Base-by-base conservation (phyloP, 1,284 basidiomycete genomes). In the Cutaneotrichosporon daszewskae region DNA sequence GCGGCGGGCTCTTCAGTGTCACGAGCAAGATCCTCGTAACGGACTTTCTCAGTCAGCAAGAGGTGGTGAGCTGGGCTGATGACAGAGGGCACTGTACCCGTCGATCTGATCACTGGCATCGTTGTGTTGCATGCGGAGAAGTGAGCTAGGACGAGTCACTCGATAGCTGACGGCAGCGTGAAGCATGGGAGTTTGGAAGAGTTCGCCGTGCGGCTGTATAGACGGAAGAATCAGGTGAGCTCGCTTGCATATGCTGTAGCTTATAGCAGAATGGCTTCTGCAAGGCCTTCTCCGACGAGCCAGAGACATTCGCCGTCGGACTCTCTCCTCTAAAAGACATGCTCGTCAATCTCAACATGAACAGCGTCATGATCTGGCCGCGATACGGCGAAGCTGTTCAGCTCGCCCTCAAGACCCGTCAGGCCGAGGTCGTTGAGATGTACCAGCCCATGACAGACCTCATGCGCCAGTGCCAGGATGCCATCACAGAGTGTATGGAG, bases 201-300 rank as follows among this genome's bases (percentile, higher is more conserved):
- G 0, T 95, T 96, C 69, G 87, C 94, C 31, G 83, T 91, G 35
- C 79, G 90, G 5, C 72, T 95, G 1, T 95, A 85, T 61, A 79
- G 91, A 33, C 83, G 92, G 64, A 81, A 84, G 69, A 96, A 96
- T 69, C 72, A 73, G 52, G 75, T 75, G 13, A 38, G 67, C 52
- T 13, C n/a, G 10, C 16, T 20, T 12, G 19, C 18, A 14, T 32
- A 11, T 31, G 11, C 28, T 12, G 2, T 9, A 19, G 16, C 53
- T 62, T 19, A 60, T 34, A 10, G 1, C 74, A 79, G 67, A 78
- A 76, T 5, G 94, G 92, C 2, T 99, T 97, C 67, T 73, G 96
- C 52, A 97, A 98, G 69, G 95, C 91, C 0, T 97, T 98, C 64
- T 90, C 90, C 0, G 94, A 97, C 66, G 84, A 96, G 57, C 90